These are phyloP conservation scores for Talaromyces pinophilus DNA, from an alignment of 2,329 filamentous ascomycete genomes.

Conservation along the genomic window DNA sequence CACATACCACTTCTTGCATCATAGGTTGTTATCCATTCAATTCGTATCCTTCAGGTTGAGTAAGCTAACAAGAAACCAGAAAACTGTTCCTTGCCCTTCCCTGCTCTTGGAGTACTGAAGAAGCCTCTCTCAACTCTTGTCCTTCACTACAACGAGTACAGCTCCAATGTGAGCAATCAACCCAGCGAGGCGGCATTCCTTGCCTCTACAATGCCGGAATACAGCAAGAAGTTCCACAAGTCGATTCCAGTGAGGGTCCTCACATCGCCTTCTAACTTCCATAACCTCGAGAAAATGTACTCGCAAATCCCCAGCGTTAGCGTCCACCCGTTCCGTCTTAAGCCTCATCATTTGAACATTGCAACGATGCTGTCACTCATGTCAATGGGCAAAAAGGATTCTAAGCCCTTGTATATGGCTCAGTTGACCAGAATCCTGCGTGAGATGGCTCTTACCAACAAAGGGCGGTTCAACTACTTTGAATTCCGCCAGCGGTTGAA, in stretches of 20 bases:
- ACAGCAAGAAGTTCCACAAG: constrained; percentile 14
- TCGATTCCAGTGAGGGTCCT: constrained; percentile 29
- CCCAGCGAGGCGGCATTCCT: constrained; percentile 55
- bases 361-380: constrained; percentile 31
- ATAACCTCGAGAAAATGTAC: constrained; percentile 28
- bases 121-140: constrained; percentile 56
- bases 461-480: constrained; percentile 29
- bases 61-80: constrained; percentile 13
- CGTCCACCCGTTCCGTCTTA: constrained; percentile 28
- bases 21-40: constrained; percentile 44
- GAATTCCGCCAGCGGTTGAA: constrained; percentile 28
- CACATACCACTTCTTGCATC: constrained; percentile 60
- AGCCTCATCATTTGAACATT: constrained; percentile 28
- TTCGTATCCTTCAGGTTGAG: too few relatives aligned
- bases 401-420: constrained; percentile 30
- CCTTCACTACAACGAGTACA: constrained; percentile 58
- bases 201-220: constrained; percentile 23
- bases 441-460: constrained; percentile 30
- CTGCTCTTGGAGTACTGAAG: constrained; percentile 46
- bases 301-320: constrained; percentile 29
- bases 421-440: constrained; percentile 29
- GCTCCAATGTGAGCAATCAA: constrained; percentile 36
- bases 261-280: constrained; percentile 30
- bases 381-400: constrained; percentile 29
- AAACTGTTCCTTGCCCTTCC: constrained; percentile 22